These are phyloP conservation scores for Linnemannia schmuckeri DNA, from an alignment of 192 early-diverging fungal species.

Conservation along the genomic window DNA sequence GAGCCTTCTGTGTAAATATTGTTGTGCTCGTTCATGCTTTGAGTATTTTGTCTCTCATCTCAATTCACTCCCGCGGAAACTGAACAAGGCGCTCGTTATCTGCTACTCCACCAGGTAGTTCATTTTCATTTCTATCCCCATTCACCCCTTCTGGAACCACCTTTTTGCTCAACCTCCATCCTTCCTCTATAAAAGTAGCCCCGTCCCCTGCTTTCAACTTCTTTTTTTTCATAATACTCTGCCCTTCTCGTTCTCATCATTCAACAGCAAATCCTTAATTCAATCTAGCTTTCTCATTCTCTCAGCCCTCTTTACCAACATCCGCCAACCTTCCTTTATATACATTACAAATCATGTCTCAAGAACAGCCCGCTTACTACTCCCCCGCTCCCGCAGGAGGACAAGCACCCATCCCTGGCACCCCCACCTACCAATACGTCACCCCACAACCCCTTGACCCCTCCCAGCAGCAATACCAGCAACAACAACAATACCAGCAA, in stretches of 20 bases:
- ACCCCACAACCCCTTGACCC: slow-evolving; percentile 4
- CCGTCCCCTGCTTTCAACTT: not conserved
- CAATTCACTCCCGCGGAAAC: too few relatives aligned
- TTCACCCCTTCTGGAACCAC: not conserved
- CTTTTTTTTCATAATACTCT: not conserved
- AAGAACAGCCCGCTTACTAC: slow-evolving; percentile 43
- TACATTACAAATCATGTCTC: not conserved
- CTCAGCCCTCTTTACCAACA: not conserved
- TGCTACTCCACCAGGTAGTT: too few relatives aligned
- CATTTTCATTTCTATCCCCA: not conserved
- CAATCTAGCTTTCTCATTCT: not conserved
- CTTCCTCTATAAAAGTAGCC: not conserved
- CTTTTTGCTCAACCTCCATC: not conserved
- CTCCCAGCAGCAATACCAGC: slow-evolving; percentile 6
- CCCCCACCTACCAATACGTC: slow-evolving; percentile 14
- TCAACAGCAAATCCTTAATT: not conserved
- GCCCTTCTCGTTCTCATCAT: not conserved
- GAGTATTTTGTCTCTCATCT: too few relatives aligned
- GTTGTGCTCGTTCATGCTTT: too few relatives aligned
- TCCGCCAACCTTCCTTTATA: not conserved
- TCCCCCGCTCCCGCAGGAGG: slow-evolving; percentile 5
- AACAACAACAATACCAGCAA: not conserved
- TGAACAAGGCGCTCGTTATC: too few relatives aligned
- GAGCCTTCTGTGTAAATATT: too few relatives aligned
- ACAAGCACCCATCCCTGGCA: not conserved